phyloP scores from a whole-genome alignment of 2,329 filamentous ascomycete species.

The Waltergamsia citrina region DNA sequence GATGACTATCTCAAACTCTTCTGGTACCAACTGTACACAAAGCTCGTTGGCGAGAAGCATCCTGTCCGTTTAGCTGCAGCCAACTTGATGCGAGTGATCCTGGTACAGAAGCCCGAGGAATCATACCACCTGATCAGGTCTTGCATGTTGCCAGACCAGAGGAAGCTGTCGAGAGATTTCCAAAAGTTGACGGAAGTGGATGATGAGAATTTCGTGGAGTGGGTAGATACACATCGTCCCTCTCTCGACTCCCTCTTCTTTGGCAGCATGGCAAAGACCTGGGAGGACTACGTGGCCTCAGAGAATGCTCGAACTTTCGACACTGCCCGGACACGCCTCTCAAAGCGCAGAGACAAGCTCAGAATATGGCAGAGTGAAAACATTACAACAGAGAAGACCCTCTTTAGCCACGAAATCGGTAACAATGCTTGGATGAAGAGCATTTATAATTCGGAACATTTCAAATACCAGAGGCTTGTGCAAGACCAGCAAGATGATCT shows the following conservation, averaged over 20 bases:
- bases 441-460: constrained; percentile 83
- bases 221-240: constrained; percentile 75
- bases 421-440: constrained; percentile 92
- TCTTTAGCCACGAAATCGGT: constrained; percentile 75
- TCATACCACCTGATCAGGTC: constrained; percentile 65
- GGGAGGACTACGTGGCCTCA: constrained; percentile 76
- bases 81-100: constrained; percentile 80
- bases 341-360: constrained; percentile 73
- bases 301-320: constrained; percentile 79
- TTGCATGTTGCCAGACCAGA: constrained; percentile 60
- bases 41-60: constrained; percentile 63
- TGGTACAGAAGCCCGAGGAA: constrained; percentile 88
- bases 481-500: constrained; percentile 94
- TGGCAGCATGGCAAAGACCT: constrained; percentile 67
- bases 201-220: constrained; percentile 70
- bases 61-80: constrained; percentile 67
- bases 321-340: constrained; percentile 58
- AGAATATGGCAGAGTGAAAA: constrained; percentile 70
- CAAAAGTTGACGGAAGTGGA: constrained; percentile 80
- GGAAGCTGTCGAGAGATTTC: constrained; percentile 65
- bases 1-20: constrained; percentile 77
- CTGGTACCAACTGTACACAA: constrained; percentile 88
- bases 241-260: constrained; percentile 79
- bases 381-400: constrained; percentile 56
- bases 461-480: constrained; percentile 79